phyloP scores from a whole-genome alignment of 2,329 filamentous ascomycete genomes.

The Aspergillus sp. region DNA sequence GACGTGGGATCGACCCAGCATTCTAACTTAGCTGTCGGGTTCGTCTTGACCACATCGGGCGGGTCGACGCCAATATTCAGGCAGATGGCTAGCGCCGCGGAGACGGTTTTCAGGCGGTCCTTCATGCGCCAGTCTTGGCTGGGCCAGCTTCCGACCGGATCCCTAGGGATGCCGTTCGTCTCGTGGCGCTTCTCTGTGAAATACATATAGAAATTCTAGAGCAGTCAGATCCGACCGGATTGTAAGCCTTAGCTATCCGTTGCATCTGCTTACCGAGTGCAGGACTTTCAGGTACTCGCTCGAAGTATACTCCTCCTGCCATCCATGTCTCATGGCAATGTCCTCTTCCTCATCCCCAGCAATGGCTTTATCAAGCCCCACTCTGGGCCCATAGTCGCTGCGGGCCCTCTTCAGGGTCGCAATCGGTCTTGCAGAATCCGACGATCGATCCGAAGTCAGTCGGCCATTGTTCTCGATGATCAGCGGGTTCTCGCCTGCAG shows the following conservation, averaged over 20 bases:
- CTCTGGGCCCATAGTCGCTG: slow-evolving; percentile 54
- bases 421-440: slow-evolving; percentile 34
- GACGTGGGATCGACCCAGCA: slow-evolving; percentile 94
- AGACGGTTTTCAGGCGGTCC: slow-evolving; percentile 94
- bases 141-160: slow-evolving; percentile 57
- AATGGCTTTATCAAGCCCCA: slow-evolving; percentile 32
- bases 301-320: slow-evolving; percentile 88
- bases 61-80: slow-evolving; percentile 97
- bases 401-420: slow-evolving; percentile 52
- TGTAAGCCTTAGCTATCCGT: neutral
- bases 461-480: slow-evolving; percentile 26
- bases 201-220: slow-evolving; percentile 98
- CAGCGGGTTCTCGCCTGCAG: slow-evolving; percentile 30
- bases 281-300: slow-evolving; percentile 84
- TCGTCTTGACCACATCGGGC: slow-evolving; percentile 94
- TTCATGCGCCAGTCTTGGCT: slow-evolving; percentile 94
- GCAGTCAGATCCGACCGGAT: slow-evolving; percentile 11
- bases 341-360: slow-evolving; percentile 51
- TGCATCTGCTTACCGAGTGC: slow-evolving; percentile 64
- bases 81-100: slow-evolving; percentile 89
- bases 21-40: slow-evolving; percentile 87
- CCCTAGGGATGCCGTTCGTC: slow-evolving; percentile 82
- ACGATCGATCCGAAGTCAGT: slow-evolving; percentile 33
- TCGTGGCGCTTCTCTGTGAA: slow-evolving; percentile 98
- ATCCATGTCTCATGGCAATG: slow-evolving; percentile 74